Conservation (phyloP, 495 filamentous ascomycete genomes). For the Podospora anserina region DNA sequence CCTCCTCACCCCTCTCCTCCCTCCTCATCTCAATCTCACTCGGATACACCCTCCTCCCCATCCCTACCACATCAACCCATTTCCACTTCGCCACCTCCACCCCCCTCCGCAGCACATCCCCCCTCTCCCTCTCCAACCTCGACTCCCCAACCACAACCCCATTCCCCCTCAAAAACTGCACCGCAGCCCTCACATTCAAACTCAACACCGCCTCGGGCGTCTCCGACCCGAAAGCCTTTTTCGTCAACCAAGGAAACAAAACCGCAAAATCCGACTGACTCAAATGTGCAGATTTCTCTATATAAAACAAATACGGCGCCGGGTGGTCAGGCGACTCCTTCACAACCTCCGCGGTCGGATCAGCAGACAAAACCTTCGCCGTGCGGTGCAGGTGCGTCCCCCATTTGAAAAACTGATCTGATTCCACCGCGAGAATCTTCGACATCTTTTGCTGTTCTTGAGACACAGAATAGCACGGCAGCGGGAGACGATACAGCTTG, state of each 20-base stretch:
- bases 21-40: conserved; percentile 23
- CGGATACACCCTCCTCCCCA: conserved; percentile 32
- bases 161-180: conserved; percentile 57
- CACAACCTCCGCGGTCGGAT: conserved; percentile 38
- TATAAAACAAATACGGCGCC: conserved; percentile 61
- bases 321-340: conserved; percentile 12
- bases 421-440: conserved; percentile 60
- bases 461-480: conserved; percentile 56
- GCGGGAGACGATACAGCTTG: conserved; percentile 59
- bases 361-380: conserved; percentile 53
- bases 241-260: conserved; percentile 66
- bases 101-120: conserved; percentile 35
- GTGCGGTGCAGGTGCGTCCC: conserved; percentile 57
- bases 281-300: conserved; percentile 60
- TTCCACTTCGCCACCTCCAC: conserved; percentile 30
- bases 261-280: conserved; percentile 76
- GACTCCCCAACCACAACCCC: conserved; percentile 41
- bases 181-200: conserved; percentile 60
- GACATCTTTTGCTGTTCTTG: conserved; percentile 42
- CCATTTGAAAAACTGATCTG: conserved; percentile 71
- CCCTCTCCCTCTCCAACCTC: conserved; percentile 33
- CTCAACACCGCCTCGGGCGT: conserved; percentile 60
- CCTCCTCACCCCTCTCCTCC: neutral
- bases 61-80: conserved; percentile 45
- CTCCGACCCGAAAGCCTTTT: conserved; percentile 54